A percentile compares a stretch with the other conserved stretches of the same genome.
Evolutionary conservation across 2,329 filamentous ascomycete species (phyloP).

Genomic region (Pseudocercospora eumusae): DNA sequence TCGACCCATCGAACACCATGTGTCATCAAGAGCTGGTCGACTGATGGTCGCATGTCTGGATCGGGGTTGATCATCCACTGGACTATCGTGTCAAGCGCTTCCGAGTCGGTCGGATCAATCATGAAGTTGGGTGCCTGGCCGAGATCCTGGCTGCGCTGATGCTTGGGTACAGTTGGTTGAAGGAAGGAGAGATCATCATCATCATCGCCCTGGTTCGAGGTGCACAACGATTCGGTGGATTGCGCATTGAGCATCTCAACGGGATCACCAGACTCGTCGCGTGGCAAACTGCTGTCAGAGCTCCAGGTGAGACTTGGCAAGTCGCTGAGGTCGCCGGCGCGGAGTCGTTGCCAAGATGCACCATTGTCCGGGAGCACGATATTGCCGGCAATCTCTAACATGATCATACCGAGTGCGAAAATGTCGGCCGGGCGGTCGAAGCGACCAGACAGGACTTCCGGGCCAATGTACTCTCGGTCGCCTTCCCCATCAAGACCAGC

Average conservation of each 20-base stretch:
- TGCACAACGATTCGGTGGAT: conserved; percentile 33
- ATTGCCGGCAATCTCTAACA: conserved; percentile 92
- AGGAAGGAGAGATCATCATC: conserved; percentile 45
- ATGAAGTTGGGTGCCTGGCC: conserved; percentile 81
- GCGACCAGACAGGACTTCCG: conserved; percentile 82
- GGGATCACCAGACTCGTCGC: conserved; percentile 72
- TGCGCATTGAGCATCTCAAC: conserved; percentile 40
- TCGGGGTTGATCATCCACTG: conserved; percentile 83
- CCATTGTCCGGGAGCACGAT: conserved; percentile 93
- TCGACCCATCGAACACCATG: conserved; percentile 80
- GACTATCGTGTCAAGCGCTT: conserved; percentile 81
- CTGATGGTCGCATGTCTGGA: conserved; percentile 70
- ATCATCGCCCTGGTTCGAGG: conserved; percentile 40
- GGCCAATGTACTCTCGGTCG: conserved; percentile 93
- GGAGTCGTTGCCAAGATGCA: conserved; percentile 82
- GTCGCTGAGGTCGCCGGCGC: conserved; percentile 84
- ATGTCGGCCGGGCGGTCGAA: conserved; percentile 91
- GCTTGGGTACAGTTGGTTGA: conserved; percentile 33
- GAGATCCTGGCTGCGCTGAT: conserved; percentile 53
- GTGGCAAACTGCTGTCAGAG: conserved; percentile 66
- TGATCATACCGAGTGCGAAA: conserved; percentile 90
- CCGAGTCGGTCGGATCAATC: conserved; percentile 69
- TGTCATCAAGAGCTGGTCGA: conserved; percentile 70
- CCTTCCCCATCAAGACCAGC: conserved; percentile 84
- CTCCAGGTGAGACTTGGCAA: conserved; percentile 86